These are phyloP conservation scores for Wickerhamiella vanderwaltii DNA, from an alignment of 805 yeast genomes.

Conservation along the genomic window DNA sequence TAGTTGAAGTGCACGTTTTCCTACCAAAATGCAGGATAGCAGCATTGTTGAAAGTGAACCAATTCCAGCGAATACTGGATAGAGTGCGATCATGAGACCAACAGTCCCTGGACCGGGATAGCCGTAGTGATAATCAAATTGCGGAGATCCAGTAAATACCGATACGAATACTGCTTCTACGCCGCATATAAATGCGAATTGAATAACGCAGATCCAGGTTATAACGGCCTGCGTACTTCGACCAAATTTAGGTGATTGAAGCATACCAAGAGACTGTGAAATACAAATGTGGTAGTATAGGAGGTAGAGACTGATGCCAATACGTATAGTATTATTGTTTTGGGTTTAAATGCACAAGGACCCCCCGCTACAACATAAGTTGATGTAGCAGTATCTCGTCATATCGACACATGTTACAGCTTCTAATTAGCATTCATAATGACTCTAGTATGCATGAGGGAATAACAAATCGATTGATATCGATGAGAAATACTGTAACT, in stretches of 20 bases:
- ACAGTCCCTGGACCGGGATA: slow-evolving; percentile 14
- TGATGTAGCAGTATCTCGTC: too few species aligned
- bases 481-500: not conserved
- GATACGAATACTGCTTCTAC: slow-evolving; percentile 21
- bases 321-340: too few species aligned
- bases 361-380: too few species aligned
- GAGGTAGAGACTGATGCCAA: too few species aligned
- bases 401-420: too few species aligned
- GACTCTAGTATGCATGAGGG: too few species aligned
- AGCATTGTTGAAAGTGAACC: slow-evolving; percentile 17
- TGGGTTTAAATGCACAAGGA: too few species aligned
- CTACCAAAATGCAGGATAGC: slow-evolving; percentile 2
- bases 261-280: too few species aligned
- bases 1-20: slow-evolving; percentile 9
- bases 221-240: slow-evolving; percentile 1
- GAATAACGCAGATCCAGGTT: slow-evolving; percentile 16
- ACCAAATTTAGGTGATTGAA: too few species aligned
- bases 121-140: slow-evolving; percentile 16
- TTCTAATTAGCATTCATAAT: too few species aligned
- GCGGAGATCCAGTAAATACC: slow-evolving; percentile 14
- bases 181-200: slow-evolving; percentile 20
- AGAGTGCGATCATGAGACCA: slow-evolving; percentile 19
- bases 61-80: slow-evolving; percentile 19
- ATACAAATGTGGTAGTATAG: too few species aligned
- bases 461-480: too few species aligned